Conservation (phyloP, 805 yeast species). For the Tetrapisispora taiwanensis region DNA sequence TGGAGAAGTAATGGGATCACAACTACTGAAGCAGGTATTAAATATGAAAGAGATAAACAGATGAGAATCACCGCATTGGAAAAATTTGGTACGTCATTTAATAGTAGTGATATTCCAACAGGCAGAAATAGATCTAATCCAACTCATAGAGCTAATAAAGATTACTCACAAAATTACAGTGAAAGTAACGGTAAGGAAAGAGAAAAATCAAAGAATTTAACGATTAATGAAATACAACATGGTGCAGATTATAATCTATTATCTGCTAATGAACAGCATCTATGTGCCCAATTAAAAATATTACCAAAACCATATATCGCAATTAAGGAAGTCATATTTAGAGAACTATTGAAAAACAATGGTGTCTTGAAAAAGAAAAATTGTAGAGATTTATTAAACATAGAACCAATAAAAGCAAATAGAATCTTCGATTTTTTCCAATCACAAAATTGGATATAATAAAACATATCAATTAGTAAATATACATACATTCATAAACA, state of each 20-base stretch:
- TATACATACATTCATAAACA: neutral
- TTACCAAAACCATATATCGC: constrained; percentile 91
- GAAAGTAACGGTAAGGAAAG: constrained; percentile 20
- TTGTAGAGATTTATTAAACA: constrained; percentile 73
- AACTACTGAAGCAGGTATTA: constrained; percentile 68
- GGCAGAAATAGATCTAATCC: constrained; percentile 24
- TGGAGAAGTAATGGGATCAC: constrained; percentile 89
- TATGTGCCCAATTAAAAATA: constrained; percentile 76
- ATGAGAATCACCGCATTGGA: constrained; percentile 54
- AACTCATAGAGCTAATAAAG: constrained; percentile 20
- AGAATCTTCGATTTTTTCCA: constrained; percentile 88
- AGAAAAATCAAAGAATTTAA: constrained; percentile 32
- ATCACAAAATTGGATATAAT: constrained; percentile 72
- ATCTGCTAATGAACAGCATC: constrained; percentile 76
- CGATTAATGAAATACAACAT: constrained; percentile 58
- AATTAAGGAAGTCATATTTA: constrained; percentile 78
- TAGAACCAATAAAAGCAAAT: constrained; percentile 79
- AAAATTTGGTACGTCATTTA: constrained; percentile 33
- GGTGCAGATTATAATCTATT: constrained; percentile 76
- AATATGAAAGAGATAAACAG: constrained; percentile 81
- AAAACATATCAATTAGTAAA: neutral
- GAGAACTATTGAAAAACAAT: constrained; percentile 77
- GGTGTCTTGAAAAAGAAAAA: constrained; percentile 75
- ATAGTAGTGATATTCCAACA: constrained; percentile 9
- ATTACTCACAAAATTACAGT: constrained; percentile 19